Percentiles rank a stretch among this genome's conserved stretches.
Conservation (phyloP, 805 yeast genomes). For the Kluyveromyces dobzhanskii region DNA sequence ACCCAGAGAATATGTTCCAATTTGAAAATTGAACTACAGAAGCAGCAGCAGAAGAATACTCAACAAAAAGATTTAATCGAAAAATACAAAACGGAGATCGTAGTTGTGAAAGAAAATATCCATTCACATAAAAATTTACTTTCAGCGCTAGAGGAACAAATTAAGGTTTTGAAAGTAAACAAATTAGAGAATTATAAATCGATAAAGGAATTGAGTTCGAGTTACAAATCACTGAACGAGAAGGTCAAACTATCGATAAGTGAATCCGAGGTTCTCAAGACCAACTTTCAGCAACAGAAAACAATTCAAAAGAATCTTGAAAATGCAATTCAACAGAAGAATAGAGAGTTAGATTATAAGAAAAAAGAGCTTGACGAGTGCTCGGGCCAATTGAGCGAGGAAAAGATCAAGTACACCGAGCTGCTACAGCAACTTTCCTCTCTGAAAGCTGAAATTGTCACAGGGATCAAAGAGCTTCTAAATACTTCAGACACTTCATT, state of each 20-base stretch:
- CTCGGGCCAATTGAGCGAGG: conserved; percentile 40
- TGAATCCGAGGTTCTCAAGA: conserved; percentile 17
- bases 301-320: conserved; percentile 16
- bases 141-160: conserved; percentile 15
- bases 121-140: conserved; percentile 18
- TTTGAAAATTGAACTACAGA: conserved; percentile 28
- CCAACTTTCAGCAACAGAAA: conserved; percentile 20
- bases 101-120: conserved; percentile 16
- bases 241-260: conserved; percentile 15
- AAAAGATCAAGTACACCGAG: conserved; percentile 31
- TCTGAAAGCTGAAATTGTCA: conserved; percentile 3
- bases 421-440: conserved; percentile 13
- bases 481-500: conserved; percentile 13
- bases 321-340: conserved; percentile 17
- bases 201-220: too few species aligned
- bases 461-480: conserved; percentile 19
- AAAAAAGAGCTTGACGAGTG: conserved; percentile 34
- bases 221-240: conserved; percentile 12
- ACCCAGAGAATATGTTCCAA: conserved; percentile 31
- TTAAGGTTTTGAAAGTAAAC: conserved; percentile 16
- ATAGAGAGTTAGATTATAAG: conserved; percentile 30
- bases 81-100: conserved; percentile 16
- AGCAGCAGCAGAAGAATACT: conserved; percentile 21
- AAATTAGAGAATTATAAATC: conserved; percentile 20
- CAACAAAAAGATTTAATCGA: conserved; percentile 20